Conservation (phyloP, 352 stramenopile genomes). For the Globisporangium perplexum region DNA sequence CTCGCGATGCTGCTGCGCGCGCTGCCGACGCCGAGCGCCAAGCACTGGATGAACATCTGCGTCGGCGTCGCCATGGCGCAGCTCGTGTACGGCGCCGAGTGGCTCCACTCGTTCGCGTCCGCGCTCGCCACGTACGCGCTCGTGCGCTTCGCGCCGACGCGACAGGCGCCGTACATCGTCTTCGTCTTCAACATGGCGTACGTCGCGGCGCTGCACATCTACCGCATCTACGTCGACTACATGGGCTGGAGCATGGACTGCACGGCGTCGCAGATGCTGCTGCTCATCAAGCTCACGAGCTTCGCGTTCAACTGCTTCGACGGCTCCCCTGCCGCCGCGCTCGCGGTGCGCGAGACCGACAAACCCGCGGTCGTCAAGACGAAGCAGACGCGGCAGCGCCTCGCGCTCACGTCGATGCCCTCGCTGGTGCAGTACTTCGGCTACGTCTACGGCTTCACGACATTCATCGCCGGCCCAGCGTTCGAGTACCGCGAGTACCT, state of each 20-base stretch:
- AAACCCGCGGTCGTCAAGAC: too few relatives aligned
- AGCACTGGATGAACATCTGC: slow-evolving; percentile 90
- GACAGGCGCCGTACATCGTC: slow-evolving; percentile 72
- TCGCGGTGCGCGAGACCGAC: too few relatives aligned
- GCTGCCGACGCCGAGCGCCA: slow-evolving; percentile 74
- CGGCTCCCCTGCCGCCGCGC: too few relatives aligned
- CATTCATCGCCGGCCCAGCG: slow-evolving; percentile 92
- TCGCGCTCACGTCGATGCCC: slow-evolving; percentile 77
- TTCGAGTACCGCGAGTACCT: slow-evolving; percentile 95
- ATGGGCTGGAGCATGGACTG: slow-evolving; percentile 88
- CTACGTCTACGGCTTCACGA: slow-evolving; percentile 97
- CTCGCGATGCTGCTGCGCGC: slow-evolving; percentile 87
- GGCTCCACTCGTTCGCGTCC: slow-evolving; percentile 94
- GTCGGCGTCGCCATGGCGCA: slow-evolving; percentile 93
- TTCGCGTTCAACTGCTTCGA: slow-evolving; percentile 97
- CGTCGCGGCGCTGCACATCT: slow-evolving; percentile 90
- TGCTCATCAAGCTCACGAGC: slow-evolving; percentile 97
- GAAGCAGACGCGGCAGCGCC: too few relatives aligned
- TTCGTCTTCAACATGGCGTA: slow-evolving; percentile 93
- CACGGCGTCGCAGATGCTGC: slow-evolving; percentile 87
- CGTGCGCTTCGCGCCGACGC: slow-evolving; percentile 38
- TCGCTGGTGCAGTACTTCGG: slow-evolving; percentile 93
- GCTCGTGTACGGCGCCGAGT: slow-evolving; percentile 89
- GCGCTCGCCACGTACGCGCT: slow-evolving; percentile 88
- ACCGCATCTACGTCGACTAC: slow-evolving; percentile 95